Conservation (phyloP, 805 yeast species). For the Yarrowia alimentaria region DNA sequence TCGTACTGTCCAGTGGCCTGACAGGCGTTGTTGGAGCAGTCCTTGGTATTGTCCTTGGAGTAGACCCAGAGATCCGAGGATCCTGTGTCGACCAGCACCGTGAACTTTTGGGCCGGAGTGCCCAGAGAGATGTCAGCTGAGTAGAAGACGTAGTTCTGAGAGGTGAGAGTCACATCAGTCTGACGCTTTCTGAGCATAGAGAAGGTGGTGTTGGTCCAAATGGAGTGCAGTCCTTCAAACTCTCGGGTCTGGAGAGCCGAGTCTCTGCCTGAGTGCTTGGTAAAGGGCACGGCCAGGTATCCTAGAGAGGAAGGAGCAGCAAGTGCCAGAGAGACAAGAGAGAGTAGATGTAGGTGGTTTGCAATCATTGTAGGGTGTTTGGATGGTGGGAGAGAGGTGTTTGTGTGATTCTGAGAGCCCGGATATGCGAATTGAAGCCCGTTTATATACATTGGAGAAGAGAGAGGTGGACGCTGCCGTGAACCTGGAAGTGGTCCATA, state of each 20-base stretch:
- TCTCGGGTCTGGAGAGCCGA: not conserved
- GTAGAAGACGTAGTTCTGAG: slow-evolving; percentile 22
- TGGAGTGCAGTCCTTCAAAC: slow-evolving; percentile 5
- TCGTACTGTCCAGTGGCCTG: slow-evolving; percentile 23
- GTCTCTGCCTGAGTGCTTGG: slow-evolving; percentile 4
- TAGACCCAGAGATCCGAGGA: slow-evolving; percentile 65
- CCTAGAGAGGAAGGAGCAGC: slow-evolving; percentile 20
- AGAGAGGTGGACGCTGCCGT: no score
- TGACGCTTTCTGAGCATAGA: not conserved
- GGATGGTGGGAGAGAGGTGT: no score
- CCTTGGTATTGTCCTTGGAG: slow-evolving; percentile 8
- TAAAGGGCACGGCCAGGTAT: slow-evolving; percentile 8
- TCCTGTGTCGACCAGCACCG: slow-evolving; percentile 66
- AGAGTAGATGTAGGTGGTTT: slow-evolving; percentile 5
- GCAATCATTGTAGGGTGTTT: no score
- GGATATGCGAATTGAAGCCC: no score
- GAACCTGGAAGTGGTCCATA: no score
- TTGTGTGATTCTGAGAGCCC: no score
- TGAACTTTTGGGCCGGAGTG: slow-evolving; percentile 53
- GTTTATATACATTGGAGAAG: no score
- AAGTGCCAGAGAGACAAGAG: slow-evolving; percentile 9
- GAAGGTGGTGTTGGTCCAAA: slow-evolving; percentile 4
- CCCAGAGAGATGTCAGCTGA: slow-evolving; percentile 45
- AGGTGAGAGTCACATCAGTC: slow-evolving; percentile 10
- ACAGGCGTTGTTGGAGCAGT: slow-evolving; percentile 5